Percentiles rank a stretch among this genome's conserved stretches.
These are phyloP conservation scores for Syzygium jambos DNA, from an alignment of 345 rosid species.

Conservation along the genomic window DNA sequence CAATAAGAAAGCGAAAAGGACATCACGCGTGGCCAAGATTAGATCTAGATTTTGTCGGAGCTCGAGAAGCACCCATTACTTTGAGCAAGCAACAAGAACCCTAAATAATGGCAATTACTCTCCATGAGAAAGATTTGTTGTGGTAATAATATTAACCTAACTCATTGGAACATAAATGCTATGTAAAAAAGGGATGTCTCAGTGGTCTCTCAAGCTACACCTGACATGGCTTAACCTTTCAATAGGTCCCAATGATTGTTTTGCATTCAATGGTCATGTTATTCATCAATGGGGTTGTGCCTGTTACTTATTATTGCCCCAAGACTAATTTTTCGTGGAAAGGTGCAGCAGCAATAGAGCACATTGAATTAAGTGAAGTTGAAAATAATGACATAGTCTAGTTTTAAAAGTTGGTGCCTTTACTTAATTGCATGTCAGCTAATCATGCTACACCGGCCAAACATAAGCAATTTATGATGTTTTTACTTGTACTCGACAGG, in stretches of 20 bases:
- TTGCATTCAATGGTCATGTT: not conserved
- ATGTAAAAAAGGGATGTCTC: not conserved
- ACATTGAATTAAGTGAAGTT: not conserved
- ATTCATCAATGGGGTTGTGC: not conserved
- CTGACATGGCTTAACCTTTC: not conserved
- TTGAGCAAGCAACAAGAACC: not conserved
- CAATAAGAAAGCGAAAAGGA: not conserved
- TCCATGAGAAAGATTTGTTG: not conserved
- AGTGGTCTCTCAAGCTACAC: not conserved
- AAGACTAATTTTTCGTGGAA: not conserved
- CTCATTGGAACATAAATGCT: not conserved
- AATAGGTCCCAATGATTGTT: not conserved
- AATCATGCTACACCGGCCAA: not conserved
- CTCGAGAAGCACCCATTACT: not conserved
- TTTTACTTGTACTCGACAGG: not conserved
- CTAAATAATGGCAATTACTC: not conserved
- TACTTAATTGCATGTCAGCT: not conserved
- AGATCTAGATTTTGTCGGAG: not conserved
- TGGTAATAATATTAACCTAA: not conserved
- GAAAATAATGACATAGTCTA: not conserved
- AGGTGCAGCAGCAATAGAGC: not conserved
- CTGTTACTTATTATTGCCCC: not conserved
- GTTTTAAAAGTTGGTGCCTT: not conserved
- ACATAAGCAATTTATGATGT: not conserved
- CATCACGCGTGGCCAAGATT: not conserved